Percentiles rank a stretch among this genome's conserved stretches.
phyloP scores from a whole-genome alignment of 306 rosid species.

The Inga laurina region DNA sequence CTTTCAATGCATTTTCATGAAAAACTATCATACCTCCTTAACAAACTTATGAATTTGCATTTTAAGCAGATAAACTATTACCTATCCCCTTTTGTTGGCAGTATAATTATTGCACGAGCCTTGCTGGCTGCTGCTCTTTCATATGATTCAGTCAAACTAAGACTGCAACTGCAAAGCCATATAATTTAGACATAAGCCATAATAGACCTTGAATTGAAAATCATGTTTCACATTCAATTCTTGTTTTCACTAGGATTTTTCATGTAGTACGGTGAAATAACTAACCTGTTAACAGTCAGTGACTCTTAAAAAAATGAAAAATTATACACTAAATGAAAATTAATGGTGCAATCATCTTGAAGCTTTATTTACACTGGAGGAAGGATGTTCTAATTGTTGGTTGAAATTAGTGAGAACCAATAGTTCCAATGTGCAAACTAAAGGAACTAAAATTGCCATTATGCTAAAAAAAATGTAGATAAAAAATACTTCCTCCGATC shows the following conservation, averaged over 20 bases:
- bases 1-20: neutral
- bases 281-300: neutral
- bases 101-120: conserved; percentile 91
- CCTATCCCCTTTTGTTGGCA: conserved; percentile 91
- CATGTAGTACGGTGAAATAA: neutral
- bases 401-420: neutral
- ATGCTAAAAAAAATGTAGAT: neutral
- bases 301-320: neutral
- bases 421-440: neutral
- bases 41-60: conserved; percentile 2
- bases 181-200: conserved; percentile 40
- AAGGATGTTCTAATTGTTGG: neutral
- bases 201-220: neutral
- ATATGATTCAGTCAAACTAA: conserved; percentile 6
- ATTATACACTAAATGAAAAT: neutral
- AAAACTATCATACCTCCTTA: neutral
- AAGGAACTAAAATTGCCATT: neutral
- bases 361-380: neutral
- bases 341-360: neutral
- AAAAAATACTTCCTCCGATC: neutral
- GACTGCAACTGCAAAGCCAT: conserved; percentile 63
- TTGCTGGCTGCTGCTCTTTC: conserved; percentile 37
- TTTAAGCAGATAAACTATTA: conserved; percentile 46
- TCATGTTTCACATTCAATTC: neutral
- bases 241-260: neutral